Evolutionary conservation across 768 basidiomycete genomes (phyloP).

Genomic region (Suillus brevipes): DNA sequence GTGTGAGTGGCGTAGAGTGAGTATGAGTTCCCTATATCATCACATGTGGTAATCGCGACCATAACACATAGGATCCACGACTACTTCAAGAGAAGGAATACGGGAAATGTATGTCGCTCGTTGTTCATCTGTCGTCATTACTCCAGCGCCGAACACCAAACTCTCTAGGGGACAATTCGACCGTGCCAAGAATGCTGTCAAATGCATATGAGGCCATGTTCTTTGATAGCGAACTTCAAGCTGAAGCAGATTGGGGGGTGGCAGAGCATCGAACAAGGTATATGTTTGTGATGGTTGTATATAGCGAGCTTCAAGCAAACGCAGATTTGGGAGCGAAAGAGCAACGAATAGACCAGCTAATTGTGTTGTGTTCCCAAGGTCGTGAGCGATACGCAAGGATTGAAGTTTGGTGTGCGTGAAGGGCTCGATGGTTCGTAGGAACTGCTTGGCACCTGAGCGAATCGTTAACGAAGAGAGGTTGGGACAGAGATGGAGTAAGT

Average conservation of each 20-base stretch:
- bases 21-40: not conserved
- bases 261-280: not conserved
- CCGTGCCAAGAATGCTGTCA: constrained; percentile 21
- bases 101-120: constrained; percentile 11
- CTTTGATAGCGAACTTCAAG: constrained; percentile 14
- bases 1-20: not conserved
- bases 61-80: not conserved
- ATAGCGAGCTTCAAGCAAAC: not conserved
- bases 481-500: not conserved
- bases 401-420: constrained; percentile 17
- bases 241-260: constrained; percentile 1
- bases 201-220: constrained; percentile 13
- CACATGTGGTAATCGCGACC: not conserved
- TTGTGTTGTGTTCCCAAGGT: not conserved
- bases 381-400: constrained; percentile 10
- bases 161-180: constrained; percentile 23
- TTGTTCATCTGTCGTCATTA: constrained; percentile 17
- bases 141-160: constrained; percentile 19
- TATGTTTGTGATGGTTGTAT: not conserved
- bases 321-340: constrained; percentile 15
- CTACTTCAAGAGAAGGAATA: constrained; percentile 20
- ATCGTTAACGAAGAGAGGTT: constrained; percentile 2
- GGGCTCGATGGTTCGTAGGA: not conserved
- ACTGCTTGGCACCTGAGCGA: not conserved
- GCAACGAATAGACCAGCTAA: constrained; percentile 8